Evolutionary conservation across 2,329 filamentous ascomycete species (phyloP).

Genomic region (Exophiala bonariae): DNA sequence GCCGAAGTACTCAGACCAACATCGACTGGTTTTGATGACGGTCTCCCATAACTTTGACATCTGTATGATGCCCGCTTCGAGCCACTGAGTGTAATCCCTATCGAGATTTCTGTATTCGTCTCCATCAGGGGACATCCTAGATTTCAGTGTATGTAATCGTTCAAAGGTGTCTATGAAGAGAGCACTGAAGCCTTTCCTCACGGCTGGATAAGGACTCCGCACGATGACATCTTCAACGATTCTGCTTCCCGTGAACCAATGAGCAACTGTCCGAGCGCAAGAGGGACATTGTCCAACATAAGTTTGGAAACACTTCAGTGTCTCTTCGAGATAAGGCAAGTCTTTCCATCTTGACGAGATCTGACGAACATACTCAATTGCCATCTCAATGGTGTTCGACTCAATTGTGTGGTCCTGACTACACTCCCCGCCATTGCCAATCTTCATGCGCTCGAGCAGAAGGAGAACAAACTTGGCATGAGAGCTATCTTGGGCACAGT

Average conservation of each 20-base stretch:
- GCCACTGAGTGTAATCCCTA: conserved; percentile 10
- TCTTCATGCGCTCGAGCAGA: conserved; percentile 58
- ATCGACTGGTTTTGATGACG: conserved; percentile 39
- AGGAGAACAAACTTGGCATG: conserved; percentile 68
- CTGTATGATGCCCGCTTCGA: conserved; percentile 11
- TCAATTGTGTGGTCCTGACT: conserved; percentile 50
- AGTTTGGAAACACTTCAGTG: conserved; percentile 62
- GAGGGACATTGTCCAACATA: conserved; percentile 17
- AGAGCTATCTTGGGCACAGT: conserved; percentile 74
- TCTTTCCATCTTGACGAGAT: conserved; percentile 72
- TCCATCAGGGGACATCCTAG: background rate
- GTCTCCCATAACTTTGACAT: conserved; percentile 19
- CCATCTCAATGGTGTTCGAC: conserved; percentile 41
- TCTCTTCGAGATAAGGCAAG: conserved; percentile 59
- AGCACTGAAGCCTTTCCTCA: conserved; percentile 21
- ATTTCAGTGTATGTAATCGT: conserved; percentile 12
- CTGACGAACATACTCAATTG: conserved; percentile 68
- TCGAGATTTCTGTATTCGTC: conserved; percentile 4
- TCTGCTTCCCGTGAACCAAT: conserved; percentile 17
- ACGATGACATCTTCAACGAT: conserved; percentile 23
- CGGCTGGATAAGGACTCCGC: conserved; percentile 17
- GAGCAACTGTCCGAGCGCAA: conserved; percentile 22
- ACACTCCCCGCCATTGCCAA: conserved; percentile 49
- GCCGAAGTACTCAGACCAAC: conserved; percentile 77
- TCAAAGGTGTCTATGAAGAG: conserved; percentile 18